Conservation (phyloP, 768 basidiomycete species). For the Inosperma sp. region DNA sequence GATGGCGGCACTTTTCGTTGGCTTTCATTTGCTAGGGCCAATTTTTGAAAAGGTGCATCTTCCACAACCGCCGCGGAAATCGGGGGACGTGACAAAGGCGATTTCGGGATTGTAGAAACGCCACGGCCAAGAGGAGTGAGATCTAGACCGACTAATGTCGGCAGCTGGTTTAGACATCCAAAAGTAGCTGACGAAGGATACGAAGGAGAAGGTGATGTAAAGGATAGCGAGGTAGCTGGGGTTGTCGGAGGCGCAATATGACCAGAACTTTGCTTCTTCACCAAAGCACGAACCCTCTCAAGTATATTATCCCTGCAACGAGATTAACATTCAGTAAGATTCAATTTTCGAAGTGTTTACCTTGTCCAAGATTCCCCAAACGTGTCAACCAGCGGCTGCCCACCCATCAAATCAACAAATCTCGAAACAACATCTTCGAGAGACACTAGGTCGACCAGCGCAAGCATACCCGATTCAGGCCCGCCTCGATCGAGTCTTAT, state of each 20-base stretch:
- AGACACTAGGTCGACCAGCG: slow-evolving; percentile 48
- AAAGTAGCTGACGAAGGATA: background rate
- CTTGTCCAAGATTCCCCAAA: slow-evolving; percentile 53
- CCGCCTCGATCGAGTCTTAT: slow-evolving; percentile 51
- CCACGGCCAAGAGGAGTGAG: slow-evolving; percentile 47
- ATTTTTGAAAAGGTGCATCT: slow-evolving; percentile 35
- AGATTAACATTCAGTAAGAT: background rate
- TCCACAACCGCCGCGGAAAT: slow-evolving; percentile 21
- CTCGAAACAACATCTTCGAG: slow-evolving; percentile 56
- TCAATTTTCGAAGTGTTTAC: slow-evolving; percentile 35
- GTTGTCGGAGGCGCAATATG: slow-evolving; percentile 55
- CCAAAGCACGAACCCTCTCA: slow-evolving; percentile 50
- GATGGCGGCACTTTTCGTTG: slow-evolving; percentile 34
- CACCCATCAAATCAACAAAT: slow-evolving; percentile 51
- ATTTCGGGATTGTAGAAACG: slow-evolving; percentile 12
- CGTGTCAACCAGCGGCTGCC: slow-evolving; percentile 32
- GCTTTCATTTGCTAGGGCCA: slow-evolving; percentile 15
- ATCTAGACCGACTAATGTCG: slow-evolving; percentile 43
- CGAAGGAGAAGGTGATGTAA: slow-evolving; percentile 6
- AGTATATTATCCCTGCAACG: slow-evolving; percentile 45
- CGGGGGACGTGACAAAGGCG: slow-evolving; percentile 22
- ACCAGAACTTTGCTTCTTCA: slow-evolving; percentile 56
- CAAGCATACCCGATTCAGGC: slow-evolving; percentile 30
- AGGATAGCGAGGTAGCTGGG: slow-evolving; percentile 27
- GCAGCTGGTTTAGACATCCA: background rate